Base-by-base conservation (phyloP, 106 monocot genomes). In the Dendrobium chrysotoxum region DNA sequence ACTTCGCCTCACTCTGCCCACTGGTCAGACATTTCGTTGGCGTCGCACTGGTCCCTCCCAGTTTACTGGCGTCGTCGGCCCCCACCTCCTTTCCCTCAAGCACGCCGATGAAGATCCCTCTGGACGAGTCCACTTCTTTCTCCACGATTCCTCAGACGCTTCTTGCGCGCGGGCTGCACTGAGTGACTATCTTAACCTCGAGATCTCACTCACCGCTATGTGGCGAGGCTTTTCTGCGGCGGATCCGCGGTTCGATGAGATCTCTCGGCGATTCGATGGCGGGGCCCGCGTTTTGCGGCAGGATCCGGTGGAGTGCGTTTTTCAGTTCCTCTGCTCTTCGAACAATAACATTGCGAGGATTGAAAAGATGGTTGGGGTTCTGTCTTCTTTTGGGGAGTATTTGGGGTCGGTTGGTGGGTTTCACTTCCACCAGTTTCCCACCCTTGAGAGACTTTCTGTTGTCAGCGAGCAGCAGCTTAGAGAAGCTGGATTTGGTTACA, bases 1-100 rank as follows among this genome's bases (percentile, higher is more conserved):
- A 80, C 94, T 98, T 80, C 78, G 85, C 40, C 86, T 94, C 72
- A 94, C 92, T 15, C 87, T 98, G 55, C 94, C 94, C 77, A 98
- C 97, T 2, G 94, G 97, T 31, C 97, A 98, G 78, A 83, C 94
- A 85, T 98, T 98, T 88, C 94, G 94, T 25, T 98, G 97, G 97
- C 89, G 92, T 54, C 82, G 72, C 25, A 92, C 94, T 46, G 80
- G 74, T 66, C 66, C 86, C 72, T 41, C 67, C 81, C 85, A 75
- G 45, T 98, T 85, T 88, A 92, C 94, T 46, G 97, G 97, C 78
- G 92, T 88, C 50, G 82, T 98, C 40, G 94, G 92, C 7, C 80
- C 86, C 81, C 85, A 98, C 80, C 86, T 97, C 55, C 39, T 94
- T 78, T 92, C 94, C 77, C 90, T 98, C 79, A 77, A 73, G 13